These are phyloP conservation scores for Quillaja saponaria DNA, from an alignment of 306 rosid species.

Conservation along the genomic window DNA sequence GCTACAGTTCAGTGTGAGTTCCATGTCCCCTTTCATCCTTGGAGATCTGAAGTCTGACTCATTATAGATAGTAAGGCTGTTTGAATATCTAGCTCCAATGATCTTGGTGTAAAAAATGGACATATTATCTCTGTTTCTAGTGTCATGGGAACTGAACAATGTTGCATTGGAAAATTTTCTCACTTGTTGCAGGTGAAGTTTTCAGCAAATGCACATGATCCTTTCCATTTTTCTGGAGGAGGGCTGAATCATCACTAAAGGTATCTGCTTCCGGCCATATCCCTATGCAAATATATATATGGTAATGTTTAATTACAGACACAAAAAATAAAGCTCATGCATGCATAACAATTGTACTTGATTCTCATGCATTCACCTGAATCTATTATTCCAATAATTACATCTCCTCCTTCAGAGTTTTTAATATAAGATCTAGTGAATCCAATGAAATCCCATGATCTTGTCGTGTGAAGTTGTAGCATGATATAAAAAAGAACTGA, in stretches of 20 bases:
- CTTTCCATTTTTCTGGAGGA: conserved; percentile 27
- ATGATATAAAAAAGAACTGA: conserved; percentile 1
- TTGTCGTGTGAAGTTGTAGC: conserved; percentile 30
- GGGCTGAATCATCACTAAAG: conserved; percentile 20
- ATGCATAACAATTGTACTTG: not conserved
- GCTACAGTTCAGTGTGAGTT: conserved; percentile 27
- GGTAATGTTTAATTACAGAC: not conserved
- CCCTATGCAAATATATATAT: not conserved
- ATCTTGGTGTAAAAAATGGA: not conserved
- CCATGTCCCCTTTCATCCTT: conserved; percentile 30
- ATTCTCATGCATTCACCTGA: conserved; percentile 3
- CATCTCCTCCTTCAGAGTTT: not conserved
- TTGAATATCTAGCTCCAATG: conserved; percentile 9
- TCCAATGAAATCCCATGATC: conserved; percentile 32
- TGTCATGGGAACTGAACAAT: not conserved
- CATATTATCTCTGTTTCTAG: not conserved
- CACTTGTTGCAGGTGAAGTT: conserved; percentile 33
- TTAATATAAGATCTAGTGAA: not conserved
- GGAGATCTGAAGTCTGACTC: not conserved
- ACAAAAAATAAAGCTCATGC: not conserved
- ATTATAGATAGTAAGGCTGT: not conserved
- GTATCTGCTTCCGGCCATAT: conserved; percentile 25
- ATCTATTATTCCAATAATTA: conserved; percentile 22
- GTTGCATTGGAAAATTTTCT: not conserved
- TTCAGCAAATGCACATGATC: not conserved